Evolutionary conservation across 2,329 filamentous ascomycete species (phyloP).

Genomic region (Dactylonectria estremocensis): DNA sequence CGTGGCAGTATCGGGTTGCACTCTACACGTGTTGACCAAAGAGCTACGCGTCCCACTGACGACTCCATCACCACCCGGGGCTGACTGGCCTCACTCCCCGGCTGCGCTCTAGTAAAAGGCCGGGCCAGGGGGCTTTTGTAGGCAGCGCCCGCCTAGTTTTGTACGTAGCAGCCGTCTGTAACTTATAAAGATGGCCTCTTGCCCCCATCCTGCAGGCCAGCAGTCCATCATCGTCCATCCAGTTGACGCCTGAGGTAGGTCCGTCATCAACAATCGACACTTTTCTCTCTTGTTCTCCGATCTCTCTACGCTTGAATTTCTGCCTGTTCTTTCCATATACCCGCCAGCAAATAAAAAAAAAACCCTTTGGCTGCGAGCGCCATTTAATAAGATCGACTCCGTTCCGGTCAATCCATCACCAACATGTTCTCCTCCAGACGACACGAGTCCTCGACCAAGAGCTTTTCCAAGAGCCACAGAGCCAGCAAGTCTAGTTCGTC

Average conservation of each 20-base stretch:
- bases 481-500: slow-evolving; percentile 66
- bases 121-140: slow-evolving; percentile 41
- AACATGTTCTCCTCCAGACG: slow-evolving; percentile 64
- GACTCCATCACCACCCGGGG: slow-evolving; percentile 44
- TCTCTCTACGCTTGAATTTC: slow-evolving; percentile 19
- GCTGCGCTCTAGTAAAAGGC: neutral
- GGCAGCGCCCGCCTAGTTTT: slow-evolving; percentile 39
- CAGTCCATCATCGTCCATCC: slow-evolving; percentile 35
- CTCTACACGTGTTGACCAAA: slow-evolving; percentile 32
- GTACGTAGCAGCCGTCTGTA: slow-evolving; percentile 43
- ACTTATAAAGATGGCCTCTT: slow-evolving; percentile 47
- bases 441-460: slow-evolving; percentile 63
- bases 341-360: slow-evolving; percentile 31
- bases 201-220: slow-evolving; percentile 26
- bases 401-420: slow-evolving; percentile 15
- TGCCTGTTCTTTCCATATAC: slow-evolving; percentile 18
- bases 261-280: slow-evolving; percentile 31
- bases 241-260: slow-evolving; percentile 54
- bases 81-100: slow-evolving; percentile 40
- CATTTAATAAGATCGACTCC: slow-evolving; percentile 32
- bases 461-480: slow-evolving; percentile 69
- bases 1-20: slow-evolving; percentile 28
- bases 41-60: slow-evolving; percentile 36
- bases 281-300: slow-evolving; percentile 34
- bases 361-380: slow-evolving; percentile 18